Percentiles rank a stretch among this genome's conserved stretches.
These are phyloP conservation scores for Hypoxylon rubiginosum DNA, from an alignment of 2,329 filamentous ascomycete genomes.

Conservation along the genomic window DNA sequence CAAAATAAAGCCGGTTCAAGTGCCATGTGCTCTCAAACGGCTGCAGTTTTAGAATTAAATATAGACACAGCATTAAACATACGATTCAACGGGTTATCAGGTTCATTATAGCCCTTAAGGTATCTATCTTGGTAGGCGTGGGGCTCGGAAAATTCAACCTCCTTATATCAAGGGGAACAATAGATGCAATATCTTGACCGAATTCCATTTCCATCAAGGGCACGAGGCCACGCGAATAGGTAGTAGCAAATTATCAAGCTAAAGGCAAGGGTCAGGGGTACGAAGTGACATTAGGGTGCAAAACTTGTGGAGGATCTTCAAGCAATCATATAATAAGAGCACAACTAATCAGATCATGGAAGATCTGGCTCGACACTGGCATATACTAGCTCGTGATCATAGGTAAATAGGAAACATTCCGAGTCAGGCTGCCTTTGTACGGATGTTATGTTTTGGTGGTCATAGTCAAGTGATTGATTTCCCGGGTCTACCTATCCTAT, in stretches of 20 bases:
- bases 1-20: not conserved
- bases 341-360: slow-evolving; percentile 39
- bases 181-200: slow-evolving; percentile 30
- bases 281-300: slow-evolving; percentile 31
- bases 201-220: slow-evolving; percentile 35
- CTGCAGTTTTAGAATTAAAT: not conserved
- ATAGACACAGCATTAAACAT: not conserved
- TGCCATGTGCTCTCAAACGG: not conserved
- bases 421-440: not conserved
- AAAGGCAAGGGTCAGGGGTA: slow-evolving; percentile 37
- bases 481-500: not conserved
- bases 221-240: slow-evolving; percentile 43
- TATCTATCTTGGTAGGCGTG: not conserved
- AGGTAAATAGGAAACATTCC: not conserved
- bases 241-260: slow-evolving; percentile 36
- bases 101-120: not conserved
- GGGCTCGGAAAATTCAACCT: not conserved
- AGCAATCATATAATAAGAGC: slow-evolving; percentile 35
- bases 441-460: not conserved
- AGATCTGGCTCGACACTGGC: slow-evolving; percentile 30
- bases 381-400: slow-evolving; percentile 2
- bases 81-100: not conserved
- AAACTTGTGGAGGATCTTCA: slow-evolving; percentile 40
- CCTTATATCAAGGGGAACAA: slow-evolving; percentile 12
- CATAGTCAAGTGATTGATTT: slow-evolving; percentile 2